These are phyloP conservation scores for apple (Malus domestica) DNA, from an alignment of 306 rosid species.

Conservation along the genomic window DNA sequence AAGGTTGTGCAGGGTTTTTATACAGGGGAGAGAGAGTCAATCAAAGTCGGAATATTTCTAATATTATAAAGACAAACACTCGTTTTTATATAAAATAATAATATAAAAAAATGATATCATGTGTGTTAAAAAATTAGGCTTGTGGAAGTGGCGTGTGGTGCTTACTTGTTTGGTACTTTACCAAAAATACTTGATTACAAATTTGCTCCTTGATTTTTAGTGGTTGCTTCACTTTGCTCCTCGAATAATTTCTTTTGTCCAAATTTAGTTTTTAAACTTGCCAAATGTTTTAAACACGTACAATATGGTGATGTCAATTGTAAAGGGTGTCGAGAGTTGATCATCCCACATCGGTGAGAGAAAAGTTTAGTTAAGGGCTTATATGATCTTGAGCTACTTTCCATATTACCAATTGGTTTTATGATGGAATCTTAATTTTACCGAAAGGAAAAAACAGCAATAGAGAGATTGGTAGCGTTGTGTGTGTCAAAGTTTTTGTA, in stretches of 20 bases:
- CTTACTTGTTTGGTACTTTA: not conserved
- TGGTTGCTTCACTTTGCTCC: not conserved
- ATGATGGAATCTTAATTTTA: fast-evolving
- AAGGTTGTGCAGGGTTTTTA: not conserved
- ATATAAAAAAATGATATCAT: not conserved
- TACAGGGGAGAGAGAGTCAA: constrained; percentile 10
- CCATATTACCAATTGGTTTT: fast-evolving
- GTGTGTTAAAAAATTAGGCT: not conserved
- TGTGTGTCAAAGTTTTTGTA: too few relatives aligned
- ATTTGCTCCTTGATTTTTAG: not conserved
- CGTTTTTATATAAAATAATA: not conserved
- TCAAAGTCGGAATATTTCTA: not conserved
- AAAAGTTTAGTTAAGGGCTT: too few relatives aligned
- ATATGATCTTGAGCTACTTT: too few relatives aligned
- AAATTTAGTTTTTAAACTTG: too few relatives aligned
- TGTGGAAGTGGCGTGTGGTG: not conserved
- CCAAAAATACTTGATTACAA: not conserved
- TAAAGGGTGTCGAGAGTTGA: too few relatives aligned
- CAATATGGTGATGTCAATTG: too few relatives aligned
- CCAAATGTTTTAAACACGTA: too few relatives aligned
- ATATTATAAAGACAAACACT: not conserved
- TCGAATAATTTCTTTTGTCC: not conserved
- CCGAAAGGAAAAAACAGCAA: too few relatives aligned
- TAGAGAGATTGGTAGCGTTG: too few relatives aligned
- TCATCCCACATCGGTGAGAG: too few relatives aligned